Evolutionary conservation across 257 asterid species (phyloP), one percentile per base, ranked within the genome.

Genomic region (Ocimum tenuiflorum): DNA sequence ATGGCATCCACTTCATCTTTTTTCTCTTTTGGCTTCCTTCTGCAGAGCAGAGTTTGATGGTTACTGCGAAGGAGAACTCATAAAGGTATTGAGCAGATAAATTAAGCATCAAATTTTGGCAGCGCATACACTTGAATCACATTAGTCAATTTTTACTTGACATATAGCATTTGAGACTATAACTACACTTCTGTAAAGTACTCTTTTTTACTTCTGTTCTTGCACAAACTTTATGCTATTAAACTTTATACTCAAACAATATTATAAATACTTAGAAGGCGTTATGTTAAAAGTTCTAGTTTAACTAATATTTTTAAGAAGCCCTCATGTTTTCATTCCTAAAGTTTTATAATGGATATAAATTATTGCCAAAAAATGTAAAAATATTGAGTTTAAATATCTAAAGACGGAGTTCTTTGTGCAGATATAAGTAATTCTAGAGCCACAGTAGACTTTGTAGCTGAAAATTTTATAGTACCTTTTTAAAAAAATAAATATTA

Each of bases 21-120:
- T 60, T 24, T 62, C n/a, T 11, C 27, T 35, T 60, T 18, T 68
- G 24, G 35, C 31, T 27, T 60, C 35, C 49, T 71, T 77, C 60
- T 74, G 33, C 89, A 85, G 95, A 48, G 89, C 85, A 75, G 95
- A 87, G 70, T 85, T 85, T 71, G 95, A 87, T 76, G 91, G 91
- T 65, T 87, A 85, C 69, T 85, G 91, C 75, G 89, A 85, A 73
- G 90, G 95, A 67, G 95, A 87, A 71, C 92, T 85, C 43, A 76
- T 87, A 53, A 87, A 87, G 95, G 89, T 85, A 79, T 52, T 19
- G 6, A 47, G 1, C 48, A 23, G 18, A 62, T 39, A 10, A n/a
- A 22, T 42, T 69, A 22, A 36, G 46, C 56, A 23, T 69, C 20
- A 38, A n/a, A 7, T 8, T 39, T 15, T 42, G 52, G 67, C 49